Conservation (phyloP, 192 early-diverging fungal genomes). For the Cladochytrium replicatum region DNA sequence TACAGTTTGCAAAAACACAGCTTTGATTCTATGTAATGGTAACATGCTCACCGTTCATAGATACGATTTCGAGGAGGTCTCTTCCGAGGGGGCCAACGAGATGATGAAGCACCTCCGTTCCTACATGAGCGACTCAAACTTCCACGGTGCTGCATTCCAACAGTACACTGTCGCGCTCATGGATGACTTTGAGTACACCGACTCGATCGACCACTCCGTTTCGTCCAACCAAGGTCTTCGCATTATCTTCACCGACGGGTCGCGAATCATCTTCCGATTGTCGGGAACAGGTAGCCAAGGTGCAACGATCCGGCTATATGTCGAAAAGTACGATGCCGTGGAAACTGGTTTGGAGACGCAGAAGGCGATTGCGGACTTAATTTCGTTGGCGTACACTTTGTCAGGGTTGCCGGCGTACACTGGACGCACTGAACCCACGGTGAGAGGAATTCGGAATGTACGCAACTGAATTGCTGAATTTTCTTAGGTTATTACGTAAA, state of each 20-base stretch:
- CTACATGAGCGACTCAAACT: conserved; percentile 29
- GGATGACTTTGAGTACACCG: conserved; percentile 91
- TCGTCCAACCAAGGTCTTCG: conserved; percentile 87
- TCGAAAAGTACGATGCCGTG: conserved; percentile 74
- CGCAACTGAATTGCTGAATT: no score
- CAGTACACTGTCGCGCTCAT: conserved; percentile 51
- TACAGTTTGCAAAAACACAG: no score
- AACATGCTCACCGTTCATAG: no score
- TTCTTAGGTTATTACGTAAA: no score
- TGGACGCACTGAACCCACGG: conserved; percentile 82
- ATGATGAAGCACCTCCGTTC: conserved; percentile 67
- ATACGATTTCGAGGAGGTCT: conserved; percentile 97
- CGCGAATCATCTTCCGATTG: conserved; percentile 83
- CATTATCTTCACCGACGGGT: conserved; percentile 83
- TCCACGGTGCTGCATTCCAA: conserved; percentile 33
- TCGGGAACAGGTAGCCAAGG: conserved; percentile 92
- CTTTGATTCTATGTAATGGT: no score
- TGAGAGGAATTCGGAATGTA: no score
- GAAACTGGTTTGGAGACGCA: conserved; percentile 64
- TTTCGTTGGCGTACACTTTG: conserved; percentile 70
- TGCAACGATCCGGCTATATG: conserved; percentile 91
- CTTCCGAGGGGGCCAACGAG: conserved; percentile 60
- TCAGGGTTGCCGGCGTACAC: conserved; percentile 70
- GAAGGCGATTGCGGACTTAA: conserved; percentile 78
- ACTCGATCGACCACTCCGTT: conserved; percentile 81